Evolutionary conservation across 192 early-diverging fungal genomes (phyloP).

Genomic region (Rhizoclosmatium sp.): DNA sequence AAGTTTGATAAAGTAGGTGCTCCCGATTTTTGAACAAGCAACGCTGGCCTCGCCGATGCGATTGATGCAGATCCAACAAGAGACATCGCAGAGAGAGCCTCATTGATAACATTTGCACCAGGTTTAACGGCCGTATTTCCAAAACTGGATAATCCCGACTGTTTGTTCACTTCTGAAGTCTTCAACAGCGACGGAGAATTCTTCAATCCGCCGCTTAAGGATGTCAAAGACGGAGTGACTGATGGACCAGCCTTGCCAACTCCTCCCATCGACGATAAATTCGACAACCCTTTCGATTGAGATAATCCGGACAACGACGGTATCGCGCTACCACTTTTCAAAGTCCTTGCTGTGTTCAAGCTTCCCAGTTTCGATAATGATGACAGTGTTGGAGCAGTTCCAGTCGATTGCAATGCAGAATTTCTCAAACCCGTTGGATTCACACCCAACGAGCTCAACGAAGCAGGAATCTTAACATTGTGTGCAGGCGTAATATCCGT

Average conservation of each 20-base stretch:
- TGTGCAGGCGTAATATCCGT: not conserved
- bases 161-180: not conserved
- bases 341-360: too few relatives aligned
- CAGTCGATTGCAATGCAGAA: not conserved
- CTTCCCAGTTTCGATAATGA: not conserved
- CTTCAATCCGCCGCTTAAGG: slow-evolving; percentile 26
- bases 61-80: not conserved
- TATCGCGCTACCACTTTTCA: not conserved
- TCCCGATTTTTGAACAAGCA: slow-evolving; percentile 11
- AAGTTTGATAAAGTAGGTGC: not conserved
- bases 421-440: not conserved
- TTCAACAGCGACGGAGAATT: not conserved
- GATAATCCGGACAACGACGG: not conserved
- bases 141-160: too few relatives aligned
- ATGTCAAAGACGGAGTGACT: not conserved
- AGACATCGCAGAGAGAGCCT: slow-evolving; percentile 28
- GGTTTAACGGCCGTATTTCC: not conserved
- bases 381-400: not conserved
- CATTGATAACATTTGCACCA: slow-evolving; percentile 10
- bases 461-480: not conserved
- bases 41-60: not conserved
- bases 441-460: not conserved
- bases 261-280: not conserved
- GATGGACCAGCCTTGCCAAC: not conserved
- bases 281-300: not conserved